Conservation (phyloP, 352 stramenopile genomes). For the Phytophthora capsici region DNA sequence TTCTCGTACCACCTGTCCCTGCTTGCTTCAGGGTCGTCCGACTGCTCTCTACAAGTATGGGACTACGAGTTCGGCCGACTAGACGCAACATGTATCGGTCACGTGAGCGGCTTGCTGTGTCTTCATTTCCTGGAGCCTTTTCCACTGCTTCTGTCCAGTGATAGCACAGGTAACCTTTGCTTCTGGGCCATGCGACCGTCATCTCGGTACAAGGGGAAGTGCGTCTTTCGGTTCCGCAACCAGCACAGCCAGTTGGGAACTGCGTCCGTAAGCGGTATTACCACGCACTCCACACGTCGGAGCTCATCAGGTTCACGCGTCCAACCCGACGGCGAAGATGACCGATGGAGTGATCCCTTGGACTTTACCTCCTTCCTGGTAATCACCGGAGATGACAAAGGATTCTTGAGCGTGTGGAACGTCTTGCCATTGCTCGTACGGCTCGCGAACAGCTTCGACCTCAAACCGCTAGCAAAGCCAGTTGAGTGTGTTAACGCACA, state of each 20-base stretch:
- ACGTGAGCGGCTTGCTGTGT: conserved; percentile 71
- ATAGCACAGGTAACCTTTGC: conserved; percentile 75
- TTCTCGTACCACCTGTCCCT: conserved; percentile 82
- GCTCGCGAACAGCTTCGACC: conserved; percentile 61
- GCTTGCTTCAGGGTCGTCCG: conserved; percentile 75
- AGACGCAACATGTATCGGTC: conserved; percentile 72
- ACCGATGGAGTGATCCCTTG: conserved; percentile 20
- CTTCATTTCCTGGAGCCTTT: conserved; percentile 80
- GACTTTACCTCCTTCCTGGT: conserved; percentile 59
- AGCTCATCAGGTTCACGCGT: conserved; percentile 5
- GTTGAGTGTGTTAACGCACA: conserved; percentile 78
- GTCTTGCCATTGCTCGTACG: conserved; percentile 61
- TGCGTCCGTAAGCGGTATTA: conserved; percentile 57
- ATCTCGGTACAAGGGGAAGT: conserved; percentile 70
- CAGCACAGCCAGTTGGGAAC: conserved; percentile 46
- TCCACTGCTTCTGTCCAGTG: conserved; percentile 70
- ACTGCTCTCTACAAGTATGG: conserved; percentile 82
- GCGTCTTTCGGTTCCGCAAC: conserved; percentile 78
- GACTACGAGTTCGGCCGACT: conserved; percentile 90
- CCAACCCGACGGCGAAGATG: conserved; percentile 20
- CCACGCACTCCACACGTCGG: conserved; percentile 35
- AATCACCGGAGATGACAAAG: conserved; percentile 82
- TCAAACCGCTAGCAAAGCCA: conserved; percentile 53
- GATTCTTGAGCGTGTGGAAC: conserved; percentile 77
- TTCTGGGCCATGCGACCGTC: conserved; percentile 78